Evolutionary conservation across 2,329 filamentous ascomycete genomes (phyloP).

Genomic region (Cordyceps cateniannulata): DNA sequence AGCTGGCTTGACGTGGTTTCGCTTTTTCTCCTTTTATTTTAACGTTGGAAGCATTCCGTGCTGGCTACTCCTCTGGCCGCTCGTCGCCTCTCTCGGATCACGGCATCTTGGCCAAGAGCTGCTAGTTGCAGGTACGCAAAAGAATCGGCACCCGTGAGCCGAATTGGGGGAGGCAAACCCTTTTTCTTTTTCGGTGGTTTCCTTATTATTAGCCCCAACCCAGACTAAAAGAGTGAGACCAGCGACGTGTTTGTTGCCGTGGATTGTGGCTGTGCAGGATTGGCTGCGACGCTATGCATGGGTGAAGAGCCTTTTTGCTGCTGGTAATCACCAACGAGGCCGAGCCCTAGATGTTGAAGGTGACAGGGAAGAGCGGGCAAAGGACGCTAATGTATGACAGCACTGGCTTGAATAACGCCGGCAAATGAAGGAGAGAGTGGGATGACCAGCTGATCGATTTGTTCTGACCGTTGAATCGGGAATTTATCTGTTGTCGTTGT

Average conservation of each 20-base stretch:
- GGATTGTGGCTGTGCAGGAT: constrained; percentile 3
- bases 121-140: constrained; percentile 1
- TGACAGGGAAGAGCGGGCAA: not conserved
- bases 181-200: not conserved
- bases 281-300: not conserved
- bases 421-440: not conserved
- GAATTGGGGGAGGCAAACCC: not conserved
- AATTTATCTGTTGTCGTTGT: not conserved
- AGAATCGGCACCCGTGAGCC: constrained; percentile 5
- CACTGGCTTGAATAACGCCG: not conserved
- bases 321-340: not conserved
- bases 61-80: not conserved
- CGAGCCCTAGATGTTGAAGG: not conserved
- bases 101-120: constrained; percentile 11
- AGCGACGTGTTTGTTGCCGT: not conserved
- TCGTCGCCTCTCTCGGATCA: constrained; percentile 1
- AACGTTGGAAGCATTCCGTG: not conserved
- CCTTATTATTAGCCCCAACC: not conserved
- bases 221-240: not conserved
- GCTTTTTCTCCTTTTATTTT: not conserved
- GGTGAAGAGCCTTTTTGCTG: not conserved
- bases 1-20: not conserved
- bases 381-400: not conserved
- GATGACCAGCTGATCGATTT: not conserved
- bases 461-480: not conserved